Conservation (phyloP, 352 stramenopile genomes). For the Peronosclerospora sorghi region DNA sequence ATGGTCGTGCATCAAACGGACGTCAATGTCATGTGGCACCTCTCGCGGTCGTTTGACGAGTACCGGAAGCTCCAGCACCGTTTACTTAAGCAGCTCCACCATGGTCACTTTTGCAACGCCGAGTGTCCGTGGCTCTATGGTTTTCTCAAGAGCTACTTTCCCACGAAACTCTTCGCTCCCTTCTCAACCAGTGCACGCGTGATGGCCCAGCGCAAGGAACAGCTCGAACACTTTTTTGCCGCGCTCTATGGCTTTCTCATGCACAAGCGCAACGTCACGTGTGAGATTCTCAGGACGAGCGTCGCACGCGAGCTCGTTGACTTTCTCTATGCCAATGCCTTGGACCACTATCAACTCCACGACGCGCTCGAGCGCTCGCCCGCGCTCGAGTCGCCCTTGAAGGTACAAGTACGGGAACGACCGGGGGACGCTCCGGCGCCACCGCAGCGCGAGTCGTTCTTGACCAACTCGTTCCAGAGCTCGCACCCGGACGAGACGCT, state of each 20-base stretch:
- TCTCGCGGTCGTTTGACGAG: slow-evolving; percentile 54
- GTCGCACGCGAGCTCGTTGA: slow-evolving; percentile 40
- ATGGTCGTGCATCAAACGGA: slow-evolving; percentile 32
- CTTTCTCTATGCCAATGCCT: slow-evolving; percentile 54
- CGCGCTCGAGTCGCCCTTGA: neutral
- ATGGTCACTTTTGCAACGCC: slow-evolving; percentile 62
- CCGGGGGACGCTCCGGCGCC: neutral
- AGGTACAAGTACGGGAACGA: neutral
- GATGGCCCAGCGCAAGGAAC: slow-evolving; percentile 32
- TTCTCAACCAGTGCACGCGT: slow-evolving; percentile 36
- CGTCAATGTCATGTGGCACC: slow-evolving; percentile 32
- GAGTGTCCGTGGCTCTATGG: slow-evolving; percentile 65
- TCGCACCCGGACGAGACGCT: slow-evolving; percentile 21
- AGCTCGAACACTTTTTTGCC: slow-evolving; percentile 49
- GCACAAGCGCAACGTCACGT: slow-evolving; percentile 50
- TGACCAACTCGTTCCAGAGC: slow-evolving; percentile 11
- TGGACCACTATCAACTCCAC: slow-evolving; percentile 34
- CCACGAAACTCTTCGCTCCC: slow-evolving; percentile 48
- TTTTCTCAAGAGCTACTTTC: slow-evolving; percentile 73
- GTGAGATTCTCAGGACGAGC: slow-evolving; percentile 21
- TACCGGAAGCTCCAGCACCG: slow-evolving; percentile 61
- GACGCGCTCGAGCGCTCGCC: slow-evolving; percentile 7
- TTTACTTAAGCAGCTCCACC: slow-evolving; percentile 45
- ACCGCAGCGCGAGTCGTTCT: slow-evolving; percentile 6
- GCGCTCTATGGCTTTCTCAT: slow-evolving; percentile 44